Conservation (phyloP, 306 rosid genomes). For the Dalbergia cultrata region DNA sequence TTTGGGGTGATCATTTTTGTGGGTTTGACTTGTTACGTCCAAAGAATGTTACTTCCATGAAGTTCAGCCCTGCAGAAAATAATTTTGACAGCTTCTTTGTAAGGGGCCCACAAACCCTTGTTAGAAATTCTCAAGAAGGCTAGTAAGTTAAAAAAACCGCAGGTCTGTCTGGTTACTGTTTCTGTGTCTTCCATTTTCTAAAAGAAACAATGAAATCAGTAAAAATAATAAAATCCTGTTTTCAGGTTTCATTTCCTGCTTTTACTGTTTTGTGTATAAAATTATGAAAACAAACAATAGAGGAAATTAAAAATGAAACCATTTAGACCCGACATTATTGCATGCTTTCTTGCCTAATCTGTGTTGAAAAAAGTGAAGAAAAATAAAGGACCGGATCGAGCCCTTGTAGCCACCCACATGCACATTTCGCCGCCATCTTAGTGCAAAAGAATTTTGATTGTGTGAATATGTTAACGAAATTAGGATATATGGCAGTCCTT, state of each 20-base stretch:
- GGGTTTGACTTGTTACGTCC: slow-evolving; percentile 71
- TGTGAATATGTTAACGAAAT: slow-evolving; percentile 37
- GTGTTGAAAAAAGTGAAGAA: neutral
- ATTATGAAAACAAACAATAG: no score
- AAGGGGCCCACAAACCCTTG: slow-evolving; percentile 74
- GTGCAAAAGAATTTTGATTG: slow-evolving; percentile 16
- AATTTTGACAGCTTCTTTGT: slow-evolving; percentile 91
- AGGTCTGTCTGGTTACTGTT: no score
- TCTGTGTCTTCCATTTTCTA: no score
- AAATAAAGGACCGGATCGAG: slow-evolving; percentile 5
- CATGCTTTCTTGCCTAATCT: slow-evolving; percentile 23
- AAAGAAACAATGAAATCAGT: no score
- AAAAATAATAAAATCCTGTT: no score
- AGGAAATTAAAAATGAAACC: no score
- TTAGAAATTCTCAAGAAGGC: slow-evolving; percentile 63
- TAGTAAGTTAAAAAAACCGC: slow-evolving; percentile 50
- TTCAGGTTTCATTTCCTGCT: no score
- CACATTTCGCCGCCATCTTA: slow-evolving; percentile 22
- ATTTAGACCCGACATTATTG: neutral
- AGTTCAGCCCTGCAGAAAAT: slow-evolving; percentile 58
- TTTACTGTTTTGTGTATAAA: no score
- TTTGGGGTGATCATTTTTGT: slow-evolving; percentile 93
- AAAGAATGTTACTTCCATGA: slow-evolving; percentile 61
- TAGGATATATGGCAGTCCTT: neutral
- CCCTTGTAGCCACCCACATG: slow-evolving; percentile 4